Base-by-base conservation (phyloP, 148 eudicot genomes). In the Rhododendron ferrugineum region DNA sequence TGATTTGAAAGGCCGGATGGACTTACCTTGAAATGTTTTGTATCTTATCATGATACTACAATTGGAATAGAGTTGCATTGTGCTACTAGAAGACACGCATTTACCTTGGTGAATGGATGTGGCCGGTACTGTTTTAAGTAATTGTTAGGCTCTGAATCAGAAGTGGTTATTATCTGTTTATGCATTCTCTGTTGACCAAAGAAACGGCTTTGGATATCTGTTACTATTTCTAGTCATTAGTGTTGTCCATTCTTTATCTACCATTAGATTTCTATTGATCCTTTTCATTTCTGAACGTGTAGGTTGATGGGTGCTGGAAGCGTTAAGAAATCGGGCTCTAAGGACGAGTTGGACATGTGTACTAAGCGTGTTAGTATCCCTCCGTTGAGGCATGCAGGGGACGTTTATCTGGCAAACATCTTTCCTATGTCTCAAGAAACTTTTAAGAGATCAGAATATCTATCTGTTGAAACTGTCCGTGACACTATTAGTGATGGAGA, bases 301-400 rank as follows among this genome's bases (percentile, higher is more conserved):
- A 70, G 75, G 15, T 26, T 70, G 30, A 70, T 30, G 47, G 44
- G 44, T 76, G 20, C 47, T 37, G 22, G 44, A 47, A 76, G 44
- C 6, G 11, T 16, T 34, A 16, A 34, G 14, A 13, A 15, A 8
- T 11, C 16, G n/a, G 47, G 79, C 6, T 18, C 49, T 37, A 23
- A 76, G 40, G 47, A 76, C 20, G 79, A 11, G 22, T 34, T 34
- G 47, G 79, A 76, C 10, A 76, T 76, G 79, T 5, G 11, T 37
- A 37, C 47, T 13, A 44, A 76, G 22, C 47, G 6, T 32, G n/a
- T 76, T 76, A 44, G 40, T 76, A 44, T 40, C 37, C 79, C 79
- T 76, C 47, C 34, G 37, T 20, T 76, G 79, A 76, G 79, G 22
- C 49, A 76, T 37, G 79, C 79, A 37, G 40, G 79, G 79, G 79